Base-by-base conservation (phyloP, 352 stramenopile species). In the Phytophthora quininea region DNA sequence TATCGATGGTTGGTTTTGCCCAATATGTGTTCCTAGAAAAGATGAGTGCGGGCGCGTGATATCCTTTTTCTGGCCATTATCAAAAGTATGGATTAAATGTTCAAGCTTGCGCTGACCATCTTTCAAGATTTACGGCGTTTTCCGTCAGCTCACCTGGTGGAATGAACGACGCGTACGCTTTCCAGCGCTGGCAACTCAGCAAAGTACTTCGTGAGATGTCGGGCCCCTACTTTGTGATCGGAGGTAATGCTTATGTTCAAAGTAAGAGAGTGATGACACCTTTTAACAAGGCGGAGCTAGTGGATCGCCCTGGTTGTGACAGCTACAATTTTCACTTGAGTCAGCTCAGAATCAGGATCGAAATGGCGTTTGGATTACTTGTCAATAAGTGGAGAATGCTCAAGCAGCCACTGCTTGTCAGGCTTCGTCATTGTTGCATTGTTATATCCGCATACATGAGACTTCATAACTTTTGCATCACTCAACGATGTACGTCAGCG, bases 1-100 rank as follows among this genome's bases (percentile, higher is more conserved):
- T 10, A 65, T 71, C 14, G 62, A 64, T 55, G 62, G 48, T 37
- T 64, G 54, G 48, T 27, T 64, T 2, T 70, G 62, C 42, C 62
- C 54, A 9, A 64, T 64, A n/a, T 42, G 31, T 19, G 49, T 60
- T 1, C 62, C 55, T 3, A 30, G 54, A 0, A 15, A 10, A 1
- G n/a, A 45, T 12, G 48, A 70, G 15, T 61, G 40, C 10, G 48
- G 54, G 40, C 33, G 54, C 19, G 52, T 62, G 3, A 29, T 33
- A 30, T 11, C 45, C 2, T 64, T 58, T 19, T 69, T 69, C 30
- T 9, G 54, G 54, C 42, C 54, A 64, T 7, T 59, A 63, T 45
- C 54, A 59, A 7, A n/a, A 27, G 4, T 69, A 64, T 63, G 62
- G 54, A 0, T 32, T 54, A 1, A 67, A 67, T 51, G 51, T 67